Conservation (phyloP, 2,329 filamentous ascomycete genomes). For the Sporothrix euskadiensis region DNA sequence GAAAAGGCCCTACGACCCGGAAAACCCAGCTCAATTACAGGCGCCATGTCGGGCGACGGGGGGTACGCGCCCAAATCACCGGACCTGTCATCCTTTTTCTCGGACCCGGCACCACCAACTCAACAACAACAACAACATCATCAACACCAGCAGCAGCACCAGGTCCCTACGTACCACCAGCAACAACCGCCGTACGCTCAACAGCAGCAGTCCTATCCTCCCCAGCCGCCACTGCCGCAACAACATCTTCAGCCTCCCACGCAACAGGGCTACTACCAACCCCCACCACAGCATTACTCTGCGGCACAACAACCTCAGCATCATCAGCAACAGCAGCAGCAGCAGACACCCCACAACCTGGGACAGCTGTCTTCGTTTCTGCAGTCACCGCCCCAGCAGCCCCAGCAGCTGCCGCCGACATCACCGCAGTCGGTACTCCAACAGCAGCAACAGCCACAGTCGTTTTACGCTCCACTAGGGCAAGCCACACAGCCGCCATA, state of each 20-base stretch:
- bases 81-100: slow-evolving; percentile 59
- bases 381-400: slow-evolving; percentile 34
- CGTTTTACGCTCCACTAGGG: slow-evolving; percentile 17
- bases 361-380: slow-evolving; percentile 21
- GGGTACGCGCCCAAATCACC: slow-evolving; percentile 60
- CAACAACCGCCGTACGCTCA: slow-evolving; percentile 35
- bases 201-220: slow-evolving; percentile 33
- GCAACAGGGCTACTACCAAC: slow-evolving; percentile 32
- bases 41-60: slow-evolving; percentile 51
- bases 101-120: slow-evolving; percentile 39
- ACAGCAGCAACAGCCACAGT: slow-evolving; percentile 16
- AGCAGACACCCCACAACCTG: slow-evolving; percentile 23
- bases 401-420: slow-evolving; percentile 17
- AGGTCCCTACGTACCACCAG: slow-evolving; percentile 37
- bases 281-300: slow-evolving; percentile 26
- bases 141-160: slow-evolving; percentile 27
- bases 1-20: slow-evolving; percentile 6
- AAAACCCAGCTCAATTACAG: background rate
- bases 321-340: slow-evolving; percentile 5
- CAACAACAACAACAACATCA: slow-evolving; percentile 31
- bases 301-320: slow-evolving; percentile 17
- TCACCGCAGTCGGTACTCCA: slow-evolving; percentile 13
- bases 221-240: slow-evolving; percentile 28
- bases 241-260: slow-evolving; percentile 33
- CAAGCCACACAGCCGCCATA: slow-evolving; percentile 18